A percentile compares a stretch with the other conserved stretches of the same genome.
These are phyloP conservation scores for Epichloe baconii DNA, from an alignment of 2,329 filamentous ascomycete species.

Conservation along the genomic window DNA sequence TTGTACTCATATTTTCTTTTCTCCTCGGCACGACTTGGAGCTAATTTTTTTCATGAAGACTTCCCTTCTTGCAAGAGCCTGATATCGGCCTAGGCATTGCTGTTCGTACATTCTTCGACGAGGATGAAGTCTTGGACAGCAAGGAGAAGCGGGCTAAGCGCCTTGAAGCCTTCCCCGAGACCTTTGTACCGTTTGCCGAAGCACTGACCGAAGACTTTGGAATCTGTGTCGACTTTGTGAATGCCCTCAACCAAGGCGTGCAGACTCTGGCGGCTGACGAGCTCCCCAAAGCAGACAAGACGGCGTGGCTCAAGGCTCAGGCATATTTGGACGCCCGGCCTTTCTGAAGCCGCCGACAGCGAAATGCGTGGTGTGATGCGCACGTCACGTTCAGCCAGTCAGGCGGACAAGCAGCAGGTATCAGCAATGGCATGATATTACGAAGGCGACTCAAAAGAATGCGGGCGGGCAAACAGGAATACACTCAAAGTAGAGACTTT, in stretches of 20 bases:
- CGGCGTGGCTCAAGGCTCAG: constrained; percentile 41
- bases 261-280: constrained; percentile 37
- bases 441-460: background rate
- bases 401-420: no score
- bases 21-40: background rate
- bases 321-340: constrained; percentile 35
- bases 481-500: background rate
- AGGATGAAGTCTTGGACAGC: constrained; percentile 47
- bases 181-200: constrained; percentile 45
- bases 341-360: constrained; percentile 17
- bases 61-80: constrained; percentile 57
- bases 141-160: constrained; percentile 31
- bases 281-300: constrained; percentile 32
- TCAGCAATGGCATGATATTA: background rate
- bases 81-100: constrained; percentile 69
- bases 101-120: constrained; percentile 67
- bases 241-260: constrained; percentile 44
- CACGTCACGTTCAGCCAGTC: background rate
- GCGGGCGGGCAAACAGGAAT: no score
- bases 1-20: background rate
- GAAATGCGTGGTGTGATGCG: background rate
- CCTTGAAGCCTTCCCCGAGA: constrained; percentile 36
- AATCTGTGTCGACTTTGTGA: constrained; percentile 43
- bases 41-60: constrained; percentile 19
- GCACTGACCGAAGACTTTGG: constrained; percentile 47